These are phyloP conservation scores for Danielia reshetovae DNA, from an alignment of 805 yeast genomes.

Conservation along the genomic window DNA sequence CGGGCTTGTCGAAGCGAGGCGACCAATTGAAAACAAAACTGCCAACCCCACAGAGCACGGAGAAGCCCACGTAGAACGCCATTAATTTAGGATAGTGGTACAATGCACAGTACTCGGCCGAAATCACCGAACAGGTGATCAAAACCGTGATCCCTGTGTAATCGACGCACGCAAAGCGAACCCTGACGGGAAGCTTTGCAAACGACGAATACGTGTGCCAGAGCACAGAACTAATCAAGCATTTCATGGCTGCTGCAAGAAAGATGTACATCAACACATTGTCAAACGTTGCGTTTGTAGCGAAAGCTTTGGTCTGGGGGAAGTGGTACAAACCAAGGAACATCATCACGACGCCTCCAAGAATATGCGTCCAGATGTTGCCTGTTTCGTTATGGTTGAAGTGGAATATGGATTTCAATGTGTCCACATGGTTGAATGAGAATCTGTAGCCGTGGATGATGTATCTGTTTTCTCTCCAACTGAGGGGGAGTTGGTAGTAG, in stretches of 20 bases:
- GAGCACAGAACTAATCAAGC: conserved; percentile 70
- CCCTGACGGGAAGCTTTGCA: conserved; percentile 56
- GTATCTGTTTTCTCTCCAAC: conserved; percentile 90
- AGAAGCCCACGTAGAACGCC: conserved; percentile 51
- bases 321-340: conserved; percentile 57
- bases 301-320: conserved; percentile 56
- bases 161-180: conserved; percentile 87
- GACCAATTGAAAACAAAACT: conserved; percentile 88
- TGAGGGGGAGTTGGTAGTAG: conserved; percentile 83
- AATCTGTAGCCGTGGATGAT: conserved; percentile 85
- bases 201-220: conserved; percentile 94
- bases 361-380: conserved; percentile 89
- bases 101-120: conserved; percentile 79
- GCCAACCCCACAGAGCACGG: conserved; percentile 60
- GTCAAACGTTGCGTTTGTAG: conserved; percentile 36
- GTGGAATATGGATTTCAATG: conserved; percentile 55
- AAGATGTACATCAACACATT: conserved; percentile 59
- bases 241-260: conserved; percentile 67
- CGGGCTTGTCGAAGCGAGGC: conserved; percentile 86
- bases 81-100: conserved; percentile 53
- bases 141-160: conserved; percentile 90
- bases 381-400: conserved; percentile 80
- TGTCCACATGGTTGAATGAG: conserved; percentile 55
- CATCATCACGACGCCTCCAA: conserved; percentile 59
- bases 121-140: conserved; percentile 82